Evolutionary conservation across 345 rosid species (phyloP), one percentile per base, ranked within the genome.

Genomic region (Sisymbrium irio): DNA sequence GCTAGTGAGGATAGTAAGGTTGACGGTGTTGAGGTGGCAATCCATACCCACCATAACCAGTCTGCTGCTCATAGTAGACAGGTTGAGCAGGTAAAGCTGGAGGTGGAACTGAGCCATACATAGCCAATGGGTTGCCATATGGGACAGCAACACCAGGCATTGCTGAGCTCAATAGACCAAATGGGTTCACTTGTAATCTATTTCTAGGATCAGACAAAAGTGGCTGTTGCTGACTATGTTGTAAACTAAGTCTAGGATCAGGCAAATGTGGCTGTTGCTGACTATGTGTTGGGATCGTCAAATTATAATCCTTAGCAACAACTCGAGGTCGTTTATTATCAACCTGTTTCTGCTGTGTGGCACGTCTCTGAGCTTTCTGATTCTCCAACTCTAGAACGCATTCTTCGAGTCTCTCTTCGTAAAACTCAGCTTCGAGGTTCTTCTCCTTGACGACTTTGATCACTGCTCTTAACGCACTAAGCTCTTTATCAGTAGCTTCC

Each of bases 371-470:
- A 44, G 86, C 85, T 75, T 79, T 87, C 75, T 73, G 78, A 78
- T 86, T 82, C 80, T 87, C 93, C 41, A 93, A 83, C 80, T 82
- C 85, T 67, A 67, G 69, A 58, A 86, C 78, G 22, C 86, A 86
- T 42, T 81, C 82, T 68, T 80, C 76, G 14, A 88, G 85, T 13
- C 64, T 61, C 69, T 41, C 74, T 27, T n/a, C 68, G 1, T 76
- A 81, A 65, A 78, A 88, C 73, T 85, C 88, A 0, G 79, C 54
- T 14, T 84, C 84, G 6, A 90, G 90, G 12, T 84, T 85, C 69
- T 53, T 81, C 66, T 85, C 88, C 67, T 86, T 84, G 27, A 87
- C 61, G 7, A 89, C 63, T 82, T 79, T 84, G 36, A 85, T 80
- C 39, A 86, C 89, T 36, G 83, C 68, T 65, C 78, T 84, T 82